Base-by-base conservation (phyloP, 1,284 basidiomycete species). In the Coniferiporia sulphurascens region DNA sequence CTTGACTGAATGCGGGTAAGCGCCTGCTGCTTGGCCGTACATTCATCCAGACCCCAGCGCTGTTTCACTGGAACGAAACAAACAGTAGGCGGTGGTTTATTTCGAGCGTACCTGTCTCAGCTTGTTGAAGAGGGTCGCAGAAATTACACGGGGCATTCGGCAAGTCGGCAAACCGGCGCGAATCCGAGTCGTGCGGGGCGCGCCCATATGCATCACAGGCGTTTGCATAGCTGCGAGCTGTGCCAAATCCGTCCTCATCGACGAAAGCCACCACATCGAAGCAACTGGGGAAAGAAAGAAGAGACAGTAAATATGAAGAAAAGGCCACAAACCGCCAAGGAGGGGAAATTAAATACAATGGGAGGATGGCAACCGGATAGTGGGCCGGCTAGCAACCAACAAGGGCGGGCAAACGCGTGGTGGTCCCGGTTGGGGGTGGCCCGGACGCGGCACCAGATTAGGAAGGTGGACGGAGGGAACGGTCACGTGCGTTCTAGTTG, bases 401-500 rank as follows among this genome's bases (percentile, higher is more conserved):
- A 56, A 21, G 15, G 50, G 53, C 52, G 34, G 38, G 48, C 52
- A 59, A 54, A 41, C 32, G 34, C 49, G 43, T 34, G 44, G 44
- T 32, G 12, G 56, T 27, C 27, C 27, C 27, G 27, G 27, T 5
- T 17, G 34, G 27, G 15, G 17, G 35, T 17, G 34, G 45, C 27
- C 22, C 43, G 35, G 48, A n/a, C 36, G 17, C 19, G 8, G 10
- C 5, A 34, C 44, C 22, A 9, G 38, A 48, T 32, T 19, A 10
- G 34, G 46, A 19, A 50, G 15, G 38, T 41, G 12, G 9, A 12
- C 15, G 38, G 17, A 32, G 5, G 52, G 46, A 50, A 52, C 58
- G 58, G 17, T 55, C 58, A 59, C 58, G 52, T 59, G 38, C 19
- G 56, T 58, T 58, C n/a, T 34, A 58, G 50, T 58, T 58, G 50